These are phyloP conservation scores for Exserohilum rostratum DNA, from an alignment of 2,329 filamentous ascomycete genomes.

Conservation along the genomic window DNA sequence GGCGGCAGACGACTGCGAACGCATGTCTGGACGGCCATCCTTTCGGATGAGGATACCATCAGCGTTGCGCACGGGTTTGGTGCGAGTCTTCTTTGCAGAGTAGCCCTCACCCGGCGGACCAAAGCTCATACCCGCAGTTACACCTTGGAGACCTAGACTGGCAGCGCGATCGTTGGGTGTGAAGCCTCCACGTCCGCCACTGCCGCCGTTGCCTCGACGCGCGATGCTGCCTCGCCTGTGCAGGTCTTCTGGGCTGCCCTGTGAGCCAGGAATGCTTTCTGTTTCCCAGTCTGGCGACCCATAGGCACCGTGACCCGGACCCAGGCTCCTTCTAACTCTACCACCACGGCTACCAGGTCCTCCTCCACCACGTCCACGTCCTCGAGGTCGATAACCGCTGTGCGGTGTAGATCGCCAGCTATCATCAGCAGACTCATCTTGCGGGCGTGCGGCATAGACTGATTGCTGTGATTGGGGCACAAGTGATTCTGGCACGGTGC, in stretches of 20 bases:
- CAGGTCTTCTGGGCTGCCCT: constrained; percentile 46
- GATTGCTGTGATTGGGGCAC: constrained; percentile 32
- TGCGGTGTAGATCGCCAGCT: constrained; percentile 43
- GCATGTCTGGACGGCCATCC: constrained; percentile 59
- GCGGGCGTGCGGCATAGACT: constrained; percentile 35
- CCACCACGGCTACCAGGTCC: constrained; percentile 48
- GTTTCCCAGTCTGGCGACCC: constrained; percentile 51
- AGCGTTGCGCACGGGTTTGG: constrained; percentile 57
- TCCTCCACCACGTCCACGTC: constrained; percentile 51
- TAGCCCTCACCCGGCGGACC: constrained; percentile 43
- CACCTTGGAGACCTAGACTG: constrained; percentile 39
- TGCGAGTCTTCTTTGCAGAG: constrained; percentile 56
- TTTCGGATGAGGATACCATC: constrained; percentile 59
- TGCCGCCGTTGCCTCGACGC: constrained; percentile 45
- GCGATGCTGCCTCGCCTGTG: constrained; percentile 41
- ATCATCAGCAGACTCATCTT: constrained; percentile 38
- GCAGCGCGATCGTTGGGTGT: constrained; percentile 34
- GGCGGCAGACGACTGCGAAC: constrained; percentile 58
- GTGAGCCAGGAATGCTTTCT: constrained; percentile 41
- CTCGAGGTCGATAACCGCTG: constrained; percentile 39
- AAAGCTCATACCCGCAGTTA: constrained; percentile 27
- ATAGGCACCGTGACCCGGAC: constrained; percentile 27
- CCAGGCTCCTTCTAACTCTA: constrained; percentile 47
- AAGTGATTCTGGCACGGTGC: constrained; percentile 32
- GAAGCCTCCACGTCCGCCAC: constrained; percentile 27